These are phyloP conservation scores for Saccharomyces kudriavzevii DNA, from an alignment of 805 yeast genomes.

Conservation along the genomic window DNA sequence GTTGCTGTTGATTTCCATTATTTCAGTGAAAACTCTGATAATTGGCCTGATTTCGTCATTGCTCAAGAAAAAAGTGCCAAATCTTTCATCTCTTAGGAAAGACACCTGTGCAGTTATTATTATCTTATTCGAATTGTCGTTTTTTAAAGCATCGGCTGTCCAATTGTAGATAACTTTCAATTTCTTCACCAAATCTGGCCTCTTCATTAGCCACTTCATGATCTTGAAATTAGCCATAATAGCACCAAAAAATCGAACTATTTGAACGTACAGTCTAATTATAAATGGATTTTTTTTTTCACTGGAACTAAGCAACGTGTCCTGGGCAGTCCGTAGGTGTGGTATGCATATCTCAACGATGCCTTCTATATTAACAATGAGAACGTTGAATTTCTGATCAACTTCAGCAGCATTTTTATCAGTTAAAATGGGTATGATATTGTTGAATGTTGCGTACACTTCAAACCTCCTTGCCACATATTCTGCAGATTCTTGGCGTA, in stretches of 20 bases:
- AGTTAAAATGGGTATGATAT: conserved; percentile 16
- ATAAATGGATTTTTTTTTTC: conserved; percentile 23
- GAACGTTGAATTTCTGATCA: conserved; percentile 13
- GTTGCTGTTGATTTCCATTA: conserved; percentile 22
- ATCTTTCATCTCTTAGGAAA: conserved; percentile 23
- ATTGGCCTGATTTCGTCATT: conserved; percentile 10
- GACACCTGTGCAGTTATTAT: conserved; percentile 21
- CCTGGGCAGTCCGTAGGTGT: conserved; percentile 14
- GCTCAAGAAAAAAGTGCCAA: conserved; percentile 12
- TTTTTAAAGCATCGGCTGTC: conserved; percentile 15
- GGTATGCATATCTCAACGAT: conserved; percentile 10
- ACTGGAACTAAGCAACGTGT: conserved; percentile 7
- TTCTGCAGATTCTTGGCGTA: conserved; percentile 5
- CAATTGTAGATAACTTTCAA: conserved; percentile 12
- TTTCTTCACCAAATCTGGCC: conserved; percentile 6
- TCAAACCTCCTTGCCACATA: conserved; percentile 17
- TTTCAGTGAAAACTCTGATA: conserved; percentile 8
- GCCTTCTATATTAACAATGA: conserved; percentile 14
- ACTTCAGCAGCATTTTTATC: conserved; percentile 4
- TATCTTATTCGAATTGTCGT: conserved; percentile 21
- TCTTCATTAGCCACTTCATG: conserved; percentile 10
- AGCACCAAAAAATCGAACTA: conserved; percentile 19
- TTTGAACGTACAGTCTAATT: conserved; percentile 26
- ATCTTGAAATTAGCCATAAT: conserved; percentile 22
- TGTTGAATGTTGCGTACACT: conserved; percentile 28